These are phyloP conservation scores for Cladosporium sp. DNA, from an alignment of 2,329 filamentous ascomycete species.

Conservation along the genomic window DNA sequence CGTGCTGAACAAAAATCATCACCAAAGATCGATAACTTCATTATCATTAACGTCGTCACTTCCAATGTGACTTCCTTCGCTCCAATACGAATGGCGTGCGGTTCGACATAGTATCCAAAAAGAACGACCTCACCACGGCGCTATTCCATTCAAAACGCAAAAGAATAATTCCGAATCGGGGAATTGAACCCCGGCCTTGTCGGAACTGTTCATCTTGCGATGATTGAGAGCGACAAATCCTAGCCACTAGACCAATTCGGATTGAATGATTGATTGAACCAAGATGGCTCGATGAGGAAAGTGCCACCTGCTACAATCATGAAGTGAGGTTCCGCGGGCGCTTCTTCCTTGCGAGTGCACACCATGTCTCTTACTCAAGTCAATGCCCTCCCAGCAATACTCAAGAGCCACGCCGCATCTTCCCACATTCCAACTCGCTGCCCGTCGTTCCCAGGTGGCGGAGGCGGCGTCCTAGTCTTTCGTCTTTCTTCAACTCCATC, in stretches of 20 bases:
- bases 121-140: neutral
- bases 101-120: neutral
- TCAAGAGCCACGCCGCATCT: constrained; percentile 60
- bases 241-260: constrained; percentile 12
- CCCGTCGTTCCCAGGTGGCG: constrained; percentile 39
- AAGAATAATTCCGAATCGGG: neutral
- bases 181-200: constrained; percentile 13
- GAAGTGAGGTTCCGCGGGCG: neutral
- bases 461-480: constrained; percentile 27
- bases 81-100: neutral
- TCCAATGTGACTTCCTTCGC: neutral
- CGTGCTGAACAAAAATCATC: too few relatives aligned
- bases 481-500: constrained; percentile 36
- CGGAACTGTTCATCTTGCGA: constrained; percentile 6
- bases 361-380: neutral
- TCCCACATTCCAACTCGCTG: constrained; percentile 54
- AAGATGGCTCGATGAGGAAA: neutral
- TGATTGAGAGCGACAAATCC: constrained; percentile 14
- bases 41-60: neutral
- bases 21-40: neutral
- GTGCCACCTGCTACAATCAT: neutral
- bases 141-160: neutral
- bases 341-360: neutral
- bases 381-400: constrained; percentile 42
- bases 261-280: neutral